Evolutionary conservation across 192 early-diverging fungal species (phyloP), one percentile per base, ranked within the genome.

Genomic region (Geranomyces michiganensis): DNA sequence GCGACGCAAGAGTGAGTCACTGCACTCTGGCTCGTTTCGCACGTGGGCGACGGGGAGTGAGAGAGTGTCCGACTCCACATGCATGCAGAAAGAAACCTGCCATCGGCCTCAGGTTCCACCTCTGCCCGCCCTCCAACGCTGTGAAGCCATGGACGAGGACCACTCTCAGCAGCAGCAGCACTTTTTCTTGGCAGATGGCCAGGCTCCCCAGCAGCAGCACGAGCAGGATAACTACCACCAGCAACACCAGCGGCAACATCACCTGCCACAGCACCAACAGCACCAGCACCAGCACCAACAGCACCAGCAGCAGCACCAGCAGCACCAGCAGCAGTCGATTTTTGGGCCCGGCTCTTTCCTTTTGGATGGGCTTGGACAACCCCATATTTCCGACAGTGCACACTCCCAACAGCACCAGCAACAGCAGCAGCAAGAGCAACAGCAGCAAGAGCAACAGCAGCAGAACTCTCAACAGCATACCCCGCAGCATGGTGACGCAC

Each of bases 391-490:
- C 36, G 36, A 41, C 36, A 41, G 5, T 41, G 3, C 36, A 41
- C 51, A n/a, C n/a, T 53, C 24, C 4, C 51, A n/a, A 4, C 51
- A 24, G 51, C 24, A n/a, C 21, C 66, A 55, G 6, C 48, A 68
- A 26, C 64, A 65, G 47, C 47, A 29, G 21, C 64, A 43, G 26
- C 30, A 22, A 17, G n/a, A 65, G 24, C 64, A 48, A 22, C 64
- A 65, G 24, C 64, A 48, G 33, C 59, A 61, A 8, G 9, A 61
- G 64, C 24, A 14, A 26, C 64, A 45, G 24, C 41, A 65, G 13
- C 64, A 41, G 10, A 3, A 41, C 10, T 10, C 3, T 41, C 36
- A 41, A 41, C 36, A 41, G 55, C 49, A 19, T 13, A 24, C 66
- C 22, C 0, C 66, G 56, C 22, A 15, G 56, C 51, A 55, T 8